Evolutionary conservation across 805 yeast species (phyloP).

Genomic region (Clavispora asparagi): DNA sequence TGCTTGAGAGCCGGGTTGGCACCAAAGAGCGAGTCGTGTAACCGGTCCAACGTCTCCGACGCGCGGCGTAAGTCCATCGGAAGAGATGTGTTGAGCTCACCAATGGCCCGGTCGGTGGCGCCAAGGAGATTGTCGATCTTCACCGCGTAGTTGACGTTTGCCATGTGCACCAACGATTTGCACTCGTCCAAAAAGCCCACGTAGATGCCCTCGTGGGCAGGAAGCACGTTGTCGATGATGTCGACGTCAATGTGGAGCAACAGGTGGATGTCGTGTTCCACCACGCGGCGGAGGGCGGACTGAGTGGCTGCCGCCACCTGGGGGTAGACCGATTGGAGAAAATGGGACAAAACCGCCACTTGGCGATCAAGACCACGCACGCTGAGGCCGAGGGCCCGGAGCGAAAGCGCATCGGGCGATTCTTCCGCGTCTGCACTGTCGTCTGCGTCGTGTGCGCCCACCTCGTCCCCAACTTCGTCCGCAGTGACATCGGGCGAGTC

Average conservation of each 20-base stretch:
- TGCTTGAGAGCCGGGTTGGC: conserved; percentile 17
- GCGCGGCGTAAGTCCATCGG: conserved; percentile 55
- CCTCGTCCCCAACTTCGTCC: neutral
- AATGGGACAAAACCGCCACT: neutral
- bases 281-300: conserved; percentile 1
- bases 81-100: conserved; percentile 69
- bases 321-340: neutral
- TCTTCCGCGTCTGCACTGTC: neutral
- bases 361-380: neutral
- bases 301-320: conserved; percentile 3
- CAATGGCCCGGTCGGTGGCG: conserved; percentile 61
- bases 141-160: conserved; percentile 43
- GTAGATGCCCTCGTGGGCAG: conserved; percentile 30
- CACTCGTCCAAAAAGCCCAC: conserved; percentile 30
- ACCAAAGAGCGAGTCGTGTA: conserved; percentile 31
- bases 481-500: no score
- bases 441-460: neutral
- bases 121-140: conserved; percentile 58
- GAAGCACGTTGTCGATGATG: conserved; percentile 29
- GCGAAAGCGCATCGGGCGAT: neutral
- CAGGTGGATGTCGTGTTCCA: conserved; percentile 3
- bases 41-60: conserved; percentile 43
- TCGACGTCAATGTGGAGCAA: conserved; percentile 12
- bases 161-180: conserved; percentile 29
- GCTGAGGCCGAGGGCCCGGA: neutral